Conservation (phyloP, 306 rosid species). For the Glycine tomentella region DNA sequence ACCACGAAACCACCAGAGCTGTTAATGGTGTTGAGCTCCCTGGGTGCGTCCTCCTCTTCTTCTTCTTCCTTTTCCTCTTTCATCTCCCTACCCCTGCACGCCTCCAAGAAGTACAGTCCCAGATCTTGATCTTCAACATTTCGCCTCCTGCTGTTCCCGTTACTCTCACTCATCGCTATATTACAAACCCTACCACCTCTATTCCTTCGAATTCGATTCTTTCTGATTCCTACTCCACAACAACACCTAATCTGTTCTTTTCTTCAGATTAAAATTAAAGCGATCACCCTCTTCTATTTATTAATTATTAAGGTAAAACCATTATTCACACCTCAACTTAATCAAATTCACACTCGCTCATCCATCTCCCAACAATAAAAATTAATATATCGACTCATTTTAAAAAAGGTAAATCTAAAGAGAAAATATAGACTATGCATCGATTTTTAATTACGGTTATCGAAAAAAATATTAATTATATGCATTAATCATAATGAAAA, state of each 20-base stretch:
- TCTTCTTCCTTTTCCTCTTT: conserved; percentile 32
- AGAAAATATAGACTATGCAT: no score
- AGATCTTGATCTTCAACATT: conserved; percentile 57
- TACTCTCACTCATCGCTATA: conserved; percentile 32
- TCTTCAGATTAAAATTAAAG: not conserved
- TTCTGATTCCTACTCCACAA: not conserved
- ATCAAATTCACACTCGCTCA: no score
- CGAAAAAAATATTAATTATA: no score
- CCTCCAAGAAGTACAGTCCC: conserved; percentile 68
- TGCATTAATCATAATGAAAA: no score
- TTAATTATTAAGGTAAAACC: not conserved
- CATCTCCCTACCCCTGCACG: conserved; percentile 56
- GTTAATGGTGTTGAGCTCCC: conserved; percentile 87
- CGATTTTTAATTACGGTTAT: no score
- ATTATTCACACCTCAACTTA: no score
- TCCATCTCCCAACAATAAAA: no score
- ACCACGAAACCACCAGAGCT: conserved; percentile 94
- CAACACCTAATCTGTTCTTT: not conserved
- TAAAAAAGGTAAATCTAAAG: no score
- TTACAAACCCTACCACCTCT: conserved; percentile 49
- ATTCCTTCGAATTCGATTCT: conserved; percentile 13
- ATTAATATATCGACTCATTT: no score
- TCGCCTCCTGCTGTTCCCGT: conserved; percentile 43
- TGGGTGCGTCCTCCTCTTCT: conserved; percentile 77
- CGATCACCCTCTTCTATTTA: not conserved